A percentile compares a stretch with the other conserved stretches of the same genome.
Evolutionary conservation across 78 protist species (phyloP).

Genomic region (Andalucia godoyi): DNA sequence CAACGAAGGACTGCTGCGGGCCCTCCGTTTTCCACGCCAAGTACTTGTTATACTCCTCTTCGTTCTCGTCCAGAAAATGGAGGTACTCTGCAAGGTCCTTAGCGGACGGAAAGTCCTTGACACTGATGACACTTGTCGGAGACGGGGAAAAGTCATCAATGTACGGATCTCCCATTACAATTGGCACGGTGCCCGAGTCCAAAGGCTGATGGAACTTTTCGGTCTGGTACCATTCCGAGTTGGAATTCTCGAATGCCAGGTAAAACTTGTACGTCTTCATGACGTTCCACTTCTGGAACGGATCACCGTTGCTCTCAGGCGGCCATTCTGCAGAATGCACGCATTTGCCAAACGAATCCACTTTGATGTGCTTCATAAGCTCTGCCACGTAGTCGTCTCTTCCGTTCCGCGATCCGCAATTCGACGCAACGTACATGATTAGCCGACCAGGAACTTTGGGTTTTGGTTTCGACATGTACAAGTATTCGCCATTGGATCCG

Average conservation of each 20-base stretch:
- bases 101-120: not conserved
- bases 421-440: not conserved
- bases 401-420: not conserved
- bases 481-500: no score
- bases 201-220: not conserved
- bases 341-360: not conserved
- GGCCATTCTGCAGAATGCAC: not conserved
- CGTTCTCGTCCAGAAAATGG: not conserved
- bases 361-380: not conserved
- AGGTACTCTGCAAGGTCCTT: not conserved
- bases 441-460: no score
- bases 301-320: not conserved
- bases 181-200: constrained; percentile 5
- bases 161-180: constrained; percentile 20
- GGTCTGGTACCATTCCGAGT: not conserved
- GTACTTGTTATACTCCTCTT: not conserved
- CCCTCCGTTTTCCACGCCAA: not conserved
- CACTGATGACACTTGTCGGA: not conserved
- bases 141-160: constrained; percentile 2
- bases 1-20: not conserved
- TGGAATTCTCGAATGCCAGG: not conserved
- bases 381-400: not conserved
- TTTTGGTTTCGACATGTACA: no score
- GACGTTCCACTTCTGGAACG: not conserved
- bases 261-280: not conserved